Percentiles rank a stretch among this genome's conserved stretches.
Evolutionary conservation across 164 flowering plant genomes (phyloP).

Genomic region (Chimonanthus salicifolius): DNA sequence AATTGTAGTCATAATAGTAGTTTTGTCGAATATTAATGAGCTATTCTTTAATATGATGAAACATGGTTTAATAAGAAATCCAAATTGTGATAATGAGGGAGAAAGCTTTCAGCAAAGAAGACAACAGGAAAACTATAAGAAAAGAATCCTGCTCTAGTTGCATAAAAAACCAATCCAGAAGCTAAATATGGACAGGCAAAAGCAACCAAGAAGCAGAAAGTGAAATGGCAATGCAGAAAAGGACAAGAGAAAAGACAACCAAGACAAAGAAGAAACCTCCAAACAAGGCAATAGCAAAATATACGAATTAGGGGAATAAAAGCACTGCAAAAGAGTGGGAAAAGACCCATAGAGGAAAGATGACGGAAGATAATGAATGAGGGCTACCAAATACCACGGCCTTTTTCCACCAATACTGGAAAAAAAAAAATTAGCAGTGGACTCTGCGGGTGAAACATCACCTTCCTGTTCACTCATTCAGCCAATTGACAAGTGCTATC

Average conservation of each 20-base stretch:
- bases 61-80: no score
- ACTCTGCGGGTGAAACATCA: neutral
- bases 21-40: no score
- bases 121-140: neutral
- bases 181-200: neutral
- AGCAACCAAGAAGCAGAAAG: neutral
- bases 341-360: neutral
- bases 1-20: no score
- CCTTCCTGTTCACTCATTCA: neutral
- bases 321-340: neutral
- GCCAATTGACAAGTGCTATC: neutral
- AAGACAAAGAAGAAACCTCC: neutral
- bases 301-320: neutral
- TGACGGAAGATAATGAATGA: neutral
- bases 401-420: neutral
- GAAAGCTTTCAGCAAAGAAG: neutral
- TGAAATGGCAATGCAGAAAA: neutral
- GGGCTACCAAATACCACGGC: neutral
- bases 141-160: neutral
- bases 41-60: no score
- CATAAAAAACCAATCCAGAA: neutral
- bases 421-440: neutral
- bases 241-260: no score
- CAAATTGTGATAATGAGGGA: neutral
- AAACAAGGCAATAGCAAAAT: neutral